Evolutionary conservation across 2,329 filamentous ascomycete species (phyloP).

Genomic region (Arthrobotrys conoides): DNA sequence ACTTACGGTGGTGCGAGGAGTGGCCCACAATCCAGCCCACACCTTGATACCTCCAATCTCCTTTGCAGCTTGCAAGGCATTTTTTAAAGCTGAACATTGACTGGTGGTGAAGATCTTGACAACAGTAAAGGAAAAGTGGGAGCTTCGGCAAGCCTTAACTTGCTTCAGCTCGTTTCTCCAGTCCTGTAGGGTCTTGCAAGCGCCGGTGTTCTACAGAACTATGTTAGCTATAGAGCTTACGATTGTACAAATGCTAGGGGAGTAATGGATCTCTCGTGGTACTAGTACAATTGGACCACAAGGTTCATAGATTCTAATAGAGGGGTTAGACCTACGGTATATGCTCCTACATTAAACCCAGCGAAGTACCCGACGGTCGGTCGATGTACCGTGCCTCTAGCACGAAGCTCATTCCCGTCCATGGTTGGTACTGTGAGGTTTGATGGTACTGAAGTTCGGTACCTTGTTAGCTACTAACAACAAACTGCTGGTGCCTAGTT

Average conservation of each 20-base stretch:
- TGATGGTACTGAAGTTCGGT: constrained; percentile 8
- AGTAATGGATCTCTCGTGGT: background rate
- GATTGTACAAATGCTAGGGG: background rate
- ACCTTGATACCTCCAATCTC: constrained; percentile 73
- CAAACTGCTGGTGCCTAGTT: background rate
- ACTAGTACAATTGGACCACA: background rate
- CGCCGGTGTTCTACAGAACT: constrained; percentile 64
- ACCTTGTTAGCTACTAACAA: background rate
- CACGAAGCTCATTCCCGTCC: constrained; percentile 32
- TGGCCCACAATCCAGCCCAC: constrained; percentile 77
- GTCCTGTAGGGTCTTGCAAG: constrained; percentile 67
- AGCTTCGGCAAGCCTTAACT: constrained; percentile 64
- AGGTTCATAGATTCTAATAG: background rate
- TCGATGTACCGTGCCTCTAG: constrained; percentile 51
- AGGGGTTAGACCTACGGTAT: constrained; percentile 46
- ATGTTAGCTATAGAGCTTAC: constrained; percentile 32
- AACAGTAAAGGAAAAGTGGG: constrained; percentile 69
- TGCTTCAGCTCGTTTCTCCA: constrained; percentile 66
- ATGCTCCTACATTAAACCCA: constrained; percentile 64
- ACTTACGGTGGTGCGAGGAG: constrained; percentile 63
- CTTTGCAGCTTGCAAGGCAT: constrained; percentile 73
- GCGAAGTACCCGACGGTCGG: constrained; percentile 61
- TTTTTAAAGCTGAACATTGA: constrained; percentile 71
- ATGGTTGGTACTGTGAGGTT: background rate
- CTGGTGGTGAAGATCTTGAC: constrained; percentile 77